These are phyloP conservation scores for Pinus albicaulis DNA, from an alignment of 75 land plant genomes.

Conservation along the genomic window DNA sequence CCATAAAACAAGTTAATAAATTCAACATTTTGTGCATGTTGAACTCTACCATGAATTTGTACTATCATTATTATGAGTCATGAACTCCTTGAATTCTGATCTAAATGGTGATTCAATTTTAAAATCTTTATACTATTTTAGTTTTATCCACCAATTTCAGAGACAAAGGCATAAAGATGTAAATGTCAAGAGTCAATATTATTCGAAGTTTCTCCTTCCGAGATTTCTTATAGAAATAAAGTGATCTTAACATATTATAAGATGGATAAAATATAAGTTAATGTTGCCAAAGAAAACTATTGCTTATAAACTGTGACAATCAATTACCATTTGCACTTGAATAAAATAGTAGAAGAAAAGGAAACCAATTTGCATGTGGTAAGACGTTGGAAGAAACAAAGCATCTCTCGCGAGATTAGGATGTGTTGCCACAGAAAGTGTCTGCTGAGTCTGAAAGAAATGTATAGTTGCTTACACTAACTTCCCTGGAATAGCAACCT, in stretches of 20 bases:
- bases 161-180: background rate
- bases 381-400: background rate
- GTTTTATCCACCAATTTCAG: constrained; percentile 3
- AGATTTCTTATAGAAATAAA: background rate
- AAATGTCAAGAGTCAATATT: background rate
- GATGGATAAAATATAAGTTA: background rate
- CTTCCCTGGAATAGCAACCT: constrained; percentile 66
- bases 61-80: no score
- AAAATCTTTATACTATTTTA: background rate
- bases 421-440: background rate
- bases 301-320: background rate
- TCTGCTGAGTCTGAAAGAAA: constrained; percentile 39
- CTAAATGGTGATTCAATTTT: background rate
- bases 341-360: background rate
- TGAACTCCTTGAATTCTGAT: background rate
- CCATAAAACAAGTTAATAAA: no score
- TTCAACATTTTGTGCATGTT: no score
- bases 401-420: background rate
- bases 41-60: no score
- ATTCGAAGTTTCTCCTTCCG: no score
- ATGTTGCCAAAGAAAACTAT: background rate
- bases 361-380: background rate
- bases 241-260: background rate
- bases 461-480: constrained; percentile 69
- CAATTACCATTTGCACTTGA: background rate